Base-by-base conservation (phyloP, 306 rosid species). In the Cicer arietinum region DNA sequence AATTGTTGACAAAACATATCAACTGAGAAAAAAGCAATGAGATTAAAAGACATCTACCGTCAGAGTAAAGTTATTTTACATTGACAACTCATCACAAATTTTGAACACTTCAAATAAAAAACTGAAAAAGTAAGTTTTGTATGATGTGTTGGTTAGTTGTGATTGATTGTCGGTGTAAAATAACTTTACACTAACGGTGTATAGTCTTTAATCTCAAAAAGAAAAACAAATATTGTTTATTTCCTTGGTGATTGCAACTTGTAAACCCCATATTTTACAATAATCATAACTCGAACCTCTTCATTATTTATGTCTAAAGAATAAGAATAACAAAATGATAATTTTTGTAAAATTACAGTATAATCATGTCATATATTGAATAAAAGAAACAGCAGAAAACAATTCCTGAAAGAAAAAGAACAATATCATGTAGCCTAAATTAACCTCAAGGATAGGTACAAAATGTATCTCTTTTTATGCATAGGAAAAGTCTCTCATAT, bases 401-500 rank as follows among this genome's bases (percentile, higher is more conserved):
- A 69, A 18, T 13, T 20, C 59, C 4, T 4, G 22, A 71, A 35
- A 45, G 10, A 53, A 46, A 67, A 75, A 39, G 13, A 46, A 44
- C 14, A 45, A 40, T 16, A 18, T 61, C 43, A 1, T 30, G 18
- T 54, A 43, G 42, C 47, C 77, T 70, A 78, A 45, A 13, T 35
- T 60, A 60, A 72, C 47, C 60, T 81, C 84, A 94, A 72, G 89
- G 82, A 75, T 88, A 90, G 81, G 77, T 69, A 86, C 97, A 92
- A 81, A 92, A 88, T 5, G 85, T 65, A 75, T 84, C 84, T 12
- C 73, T 64, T 82, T 89, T 94, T 47, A 94, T 90, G 79, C 98
- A 92, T 22, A 90, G 79, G 81, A 94, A 94, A 25, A 94, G 66
- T 81, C 93, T 90, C 80, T 94, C 99, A 56, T 94, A 90, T 25